Percentiles rank a stretch among this genome's conserved stretches.
These are phyloP conservation scores for Atalantia buxifolia DNA, from an alignment of 345 rosid genomes.

Conservation along the genomic window DNA sequence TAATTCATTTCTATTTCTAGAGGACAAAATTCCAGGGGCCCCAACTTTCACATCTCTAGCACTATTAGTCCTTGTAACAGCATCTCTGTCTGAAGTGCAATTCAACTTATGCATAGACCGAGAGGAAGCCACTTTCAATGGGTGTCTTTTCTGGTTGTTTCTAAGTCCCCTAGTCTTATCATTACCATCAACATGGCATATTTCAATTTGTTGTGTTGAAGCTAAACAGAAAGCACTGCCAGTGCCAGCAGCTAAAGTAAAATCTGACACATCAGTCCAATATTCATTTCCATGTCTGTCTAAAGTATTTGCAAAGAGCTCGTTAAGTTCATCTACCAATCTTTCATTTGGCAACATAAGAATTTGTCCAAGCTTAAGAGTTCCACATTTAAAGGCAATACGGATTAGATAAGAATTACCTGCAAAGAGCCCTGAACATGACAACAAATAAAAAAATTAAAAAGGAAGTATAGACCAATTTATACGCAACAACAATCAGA, in stretches of 20 bases:
- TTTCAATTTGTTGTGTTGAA: constrained; percentile 10
- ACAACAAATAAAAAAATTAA: neutral
- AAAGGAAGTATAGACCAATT: neutral
- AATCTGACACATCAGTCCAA: constrained; percentile 9
- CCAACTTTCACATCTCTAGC: constrained; percentile 8
- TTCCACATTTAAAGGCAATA: constrained; percentile 38
- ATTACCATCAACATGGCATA: constrained; percentile 7
- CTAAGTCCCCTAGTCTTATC: constrained; percentile 4
- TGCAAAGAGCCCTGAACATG: neutral
- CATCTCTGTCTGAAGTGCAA: neutral
- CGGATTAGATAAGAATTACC: constrained; percentile 31
- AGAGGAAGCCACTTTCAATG: neutral
- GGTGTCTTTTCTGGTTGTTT: neutral
- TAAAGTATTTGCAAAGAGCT: constrained; percentile 33
- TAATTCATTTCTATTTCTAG: constrained; percentile 13
- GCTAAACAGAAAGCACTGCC: neutral
- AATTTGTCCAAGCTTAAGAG: constrained; percentile 32
- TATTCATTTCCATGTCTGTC: constrained; percentile 20
- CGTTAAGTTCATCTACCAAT: constrained; percentile 25
- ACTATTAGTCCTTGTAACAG: constrained; percentile 11
- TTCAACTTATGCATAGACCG: neutral
- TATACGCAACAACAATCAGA: neutral
- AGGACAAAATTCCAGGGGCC: constrained; percentile 5
- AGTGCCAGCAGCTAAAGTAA: constrained; percentile 1
- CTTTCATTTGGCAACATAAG: constrained; percentile 27